Percentiles rank a stretch among this genome's conserved stretches.
These are phyloP conservation scores for Penicillium vulpinum DNA, from an alignment of 2,329 filamentous ascomycete genomes.

Conservation along the genomic window DNA sequence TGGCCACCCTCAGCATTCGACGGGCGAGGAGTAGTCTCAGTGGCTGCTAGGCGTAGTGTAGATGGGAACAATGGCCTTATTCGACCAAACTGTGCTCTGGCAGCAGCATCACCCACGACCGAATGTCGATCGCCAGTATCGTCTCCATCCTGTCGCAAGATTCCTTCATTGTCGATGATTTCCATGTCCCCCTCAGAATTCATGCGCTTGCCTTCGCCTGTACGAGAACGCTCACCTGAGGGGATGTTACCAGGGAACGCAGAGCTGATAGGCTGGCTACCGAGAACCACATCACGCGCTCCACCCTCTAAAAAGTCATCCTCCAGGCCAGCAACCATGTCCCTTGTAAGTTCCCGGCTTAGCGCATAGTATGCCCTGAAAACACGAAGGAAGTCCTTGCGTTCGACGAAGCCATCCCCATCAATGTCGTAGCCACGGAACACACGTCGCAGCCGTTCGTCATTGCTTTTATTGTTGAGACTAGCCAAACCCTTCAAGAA, in stretches of 20 bases:
- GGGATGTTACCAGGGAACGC: conserved; percentile 71
- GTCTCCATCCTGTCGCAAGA: conserved; percentile 60
- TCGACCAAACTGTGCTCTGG: conserved; percentile 38
- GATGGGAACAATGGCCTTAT: conserved; percentile 36
- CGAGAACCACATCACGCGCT: conserved; percentile 72
- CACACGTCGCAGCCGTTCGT: conserved; percentile 69
- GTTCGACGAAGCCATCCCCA: conserved; percentile 77
- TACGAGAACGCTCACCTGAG: conserved; percentile 59
- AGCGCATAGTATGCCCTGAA: conserved; percentile 91
- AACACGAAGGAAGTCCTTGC: conserved; percentile 85
- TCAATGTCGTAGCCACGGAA: conserved; percentile 93
- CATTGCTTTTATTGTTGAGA: conserved; percentile 57
- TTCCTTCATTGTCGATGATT: conserved; percentile 60
- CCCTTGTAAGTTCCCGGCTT: conserved; percentile 83
- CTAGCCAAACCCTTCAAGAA: conserved; percentile 80
- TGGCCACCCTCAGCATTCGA: conserved; percentile 9
- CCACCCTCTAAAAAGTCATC: conserved; percentile 75
- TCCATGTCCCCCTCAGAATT: conserved; percentile 64
- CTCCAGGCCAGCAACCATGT: conserved; percentile 75
- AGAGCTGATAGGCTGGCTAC: conserved; percentile 75
- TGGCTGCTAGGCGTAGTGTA: conserved; percentile 26
- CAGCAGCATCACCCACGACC: conserved; percentile 55
- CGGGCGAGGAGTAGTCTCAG: conserved; percentile 11
- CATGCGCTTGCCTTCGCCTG: conserved; percentile 66
- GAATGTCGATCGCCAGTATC: conserved; percentile 63